Evolutionary conservation across 495 filamentous ascomycete species (phyloP), one percentile per base, ranked within the genome.

Genomic region (Hypoxylon lienhwacheense): DNA sequence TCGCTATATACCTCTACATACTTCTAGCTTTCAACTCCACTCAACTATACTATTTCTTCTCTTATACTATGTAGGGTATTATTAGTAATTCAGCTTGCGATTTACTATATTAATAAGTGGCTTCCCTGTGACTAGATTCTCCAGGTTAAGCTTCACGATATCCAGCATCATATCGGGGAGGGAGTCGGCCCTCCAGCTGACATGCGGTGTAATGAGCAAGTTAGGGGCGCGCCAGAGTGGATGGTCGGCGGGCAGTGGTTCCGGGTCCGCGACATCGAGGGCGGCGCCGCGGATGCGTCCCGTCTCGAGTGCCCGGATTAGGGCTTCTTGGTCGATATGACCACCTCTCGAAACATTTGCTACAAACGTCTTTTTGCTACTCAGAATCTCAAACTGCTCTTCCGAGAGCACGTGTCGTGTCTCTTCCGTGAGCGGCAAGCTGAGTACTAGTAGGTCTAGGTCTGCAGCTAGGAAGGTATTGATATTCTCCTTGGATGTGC

Each of bases 221-320:
- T 91, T 91, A 44, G 79, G 75, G 49, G 85, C 70, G 7, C 75
- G 77, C 81, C 88, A 92, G 35, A 95, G 65, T 53, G 82, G 77
- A 67, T 84, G 77, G 15, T 88, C 83, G n/a, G 68, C 40, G 3
- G 87, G 85, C 53, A 95, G 65, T 0, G 90, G 90, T 65, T 96
- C 90, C 1, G 88, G 88, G 47, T 92, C 88, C 22, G 89, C 87
- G 0, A 95, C 90, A 72, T 96, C 90, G 36, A 95, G 65, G 34
- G 87, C 88, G 11, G 89, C 81, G 12, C 88, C 89, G 11, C 81
- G 73, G 33, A 95, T 66, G 3, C 71, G 72, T 0, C 70, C 78
- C 5, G 66, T 65, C 51, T 83, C 74, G 7, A 89, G 66, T 1
- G 88, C 82, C 0, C 70, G 69, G 11, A 91, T 72, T 19, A 95